Conservation (phyloP, 2,329 filamentous ascomycete species). For the Blastomyces gilchristii region DNA sequence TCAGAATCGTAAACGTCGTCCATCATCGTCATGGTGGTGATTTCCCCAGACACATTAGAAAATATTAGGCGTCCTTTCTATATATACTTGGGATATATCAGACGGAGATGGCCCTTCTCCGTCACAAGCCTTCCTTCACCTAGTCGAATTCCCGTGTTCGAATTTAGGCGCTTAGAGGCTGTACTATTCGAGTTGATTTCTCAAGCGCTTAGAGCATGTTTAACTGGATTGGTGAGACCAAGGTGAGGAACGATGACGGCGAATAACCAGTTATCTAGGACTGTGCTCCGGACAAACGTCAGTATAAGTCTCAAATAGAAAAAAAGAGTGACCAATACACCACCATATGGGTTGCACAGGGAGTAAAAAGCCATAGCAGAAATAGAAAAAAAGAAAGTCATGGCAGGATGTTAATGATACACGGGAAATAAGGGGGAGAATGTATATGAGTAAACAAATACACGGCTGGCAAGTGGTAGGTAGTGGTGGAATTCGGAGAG, state of each 20-base stretch:
- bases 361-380: background rate
- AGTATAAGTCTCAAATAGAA: background rate
- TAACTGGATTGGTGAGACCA: background rate
- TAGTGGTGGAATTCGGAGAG: background rate
- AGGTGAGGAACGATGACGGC: background rate
- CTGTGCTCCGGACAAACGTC: background rate
- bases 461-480: background rate
- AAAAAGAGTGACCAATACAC: background rate
- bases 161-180: background rate
- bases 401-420: background rate
- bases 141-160: background rate
- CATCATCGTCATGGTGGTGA: slow-evolving; percentile 30
- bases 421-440: background rate
- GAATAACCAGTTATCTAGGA: background rate
- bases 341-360: background rate
- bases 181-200: background rate
- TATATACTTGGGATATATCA: background rate
- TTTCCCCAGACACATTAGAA: slow-evolving; percentile 23
- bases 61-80: slow-evolving; percentile 1
- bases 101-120: background rate
- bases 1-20: slow-evolving; percentile 34
- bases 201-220: background rate
- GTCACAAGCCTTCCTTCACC: background rate
- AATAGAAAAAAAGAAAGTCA: background rate
- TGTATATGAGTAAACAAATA: background rate